phyloP scores from a whole-genome alignment of 2,329 filamentous ascomycete species.

The Ascocoryne sarcoides region DNA sequence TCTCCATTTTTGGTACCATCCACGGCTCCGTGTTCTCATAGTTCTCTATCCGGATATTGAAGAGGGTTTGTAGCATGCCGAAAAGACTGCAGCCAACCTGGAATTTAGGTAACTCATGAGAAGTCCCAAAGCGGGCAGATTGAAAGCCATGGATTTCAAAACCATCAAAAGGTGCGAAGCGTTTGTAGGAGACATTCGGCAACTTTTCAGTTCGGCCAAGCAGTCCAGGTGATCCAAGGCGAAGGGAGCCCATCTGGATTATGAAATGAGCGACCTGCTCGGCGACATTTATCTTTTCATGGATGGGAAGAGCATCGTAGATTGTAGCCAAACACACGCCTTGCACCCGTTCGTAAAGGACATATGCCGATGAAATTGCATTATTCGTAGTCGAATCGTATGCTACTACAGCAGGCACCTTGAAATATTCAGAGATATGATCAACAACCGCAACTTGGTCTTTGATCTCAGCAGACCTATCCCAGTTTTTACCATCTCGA shows the following conservation, averaged over 20 bases:
- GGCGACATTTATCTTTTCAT: constrained; percentile 13
- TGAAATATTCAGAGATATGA: constrained; percentile 6
- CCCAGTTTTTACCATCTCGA: background rate
- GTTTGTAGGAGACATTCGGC: background rate
- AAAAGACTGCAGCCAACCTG: background rate
- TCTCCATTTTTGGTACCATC: background rate
- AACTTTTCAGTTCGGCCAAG: constrained; percentile 1
- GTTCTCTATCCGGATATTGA: background rate
- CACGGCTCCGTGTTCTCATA: background rate
- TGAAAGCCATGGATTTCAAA: constrained; percentile 4
- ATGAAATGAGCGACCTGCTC: constrained; percentile 7
- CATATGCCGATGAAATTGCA: constrained; percentile 7
- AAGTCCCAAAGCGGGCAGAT: background rate
- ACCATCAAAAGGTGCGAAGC: background rate
- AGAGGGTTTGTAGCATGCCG: background rate
- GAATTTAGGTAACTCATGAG: background rate
- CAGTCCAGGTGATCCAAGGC: constrained; percentile 4
- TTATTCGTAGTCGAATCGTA: constrained; percentile 15
- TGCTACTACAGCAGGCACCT: constrained; percentile 4
- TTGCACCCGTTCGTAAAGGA: constrained; percentile 12
- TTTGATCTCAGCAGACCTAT: constrained; percentile 2
- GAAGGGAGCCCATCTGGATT: constrained; percentile 5
- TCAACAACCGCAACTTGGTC: constrained; percentile 12
- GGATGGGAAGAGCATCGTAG: constrained; percentile 7
- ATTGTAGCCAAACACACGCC: constrained; percentile 4